Percentiles rank a stretch among this genome's conserved stretches.
These are phyloP conservation scores for Geosmithia morbida DNA, from an alignment of 2,329 filamentous ascomycete species.

Conservation along the genomic window DNA sequence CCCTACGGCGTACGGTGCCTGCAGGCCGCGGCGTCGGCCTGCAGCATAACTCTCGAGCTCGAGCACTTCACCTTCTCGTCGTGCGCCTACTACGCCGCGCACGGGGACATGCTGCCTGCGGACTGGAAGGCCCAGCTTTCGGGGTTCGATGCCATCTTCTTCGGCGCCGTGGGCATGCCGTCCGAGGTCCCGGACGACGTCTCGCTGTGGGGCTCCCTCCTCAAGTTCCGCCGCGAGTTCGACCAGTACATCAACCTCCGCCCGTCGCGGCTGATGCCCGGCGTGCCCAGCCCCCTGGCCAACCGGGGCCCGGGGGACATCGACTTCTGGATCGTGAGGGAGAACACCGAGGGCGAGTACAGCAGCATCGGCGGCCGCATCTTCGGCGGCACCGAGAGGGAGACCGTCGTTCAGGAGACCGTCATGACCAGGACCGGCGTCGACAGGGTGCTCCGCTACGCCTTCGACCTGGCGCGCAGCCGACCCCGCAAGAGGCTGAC, in stretches of 20 bases:
- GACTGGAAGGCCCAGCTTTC: constrained; percentile 37
- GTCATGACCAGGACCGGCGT: constrained; percentile 49
- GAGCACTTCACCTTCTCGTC: constrained; percentile 52
- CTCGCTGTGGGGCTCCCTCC: constrained; percentile 50
- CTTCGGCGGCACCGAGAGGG: constrained; percentile 43
- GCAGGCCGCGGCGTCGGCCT: constrained; percentile 30
- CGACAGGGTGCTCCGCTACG: constrained; percentile 47
- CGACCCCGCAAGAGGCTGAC: constrained; percentile 46
- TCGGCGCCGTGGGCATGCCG: constrained; percentile 48
- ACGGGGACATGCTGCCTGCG: constrained; percentile 25
- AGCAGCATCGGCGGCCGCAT: constrained; percentile 49
- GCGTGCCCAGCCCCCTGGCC: constrained; percentile 41
- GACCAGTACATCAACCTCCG: constrained; percentile 58
- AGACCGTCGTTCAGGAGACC: constrained; percentile 45
- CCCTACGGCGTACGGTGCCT: constrained; percentile 46
- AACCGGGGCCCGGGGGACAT: constrained; percentile 40
- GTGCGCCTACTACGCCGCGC: constrained; percentile 38
- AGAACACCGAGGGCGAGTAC: constrained; percentile 56
- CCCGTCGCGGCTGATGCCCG: constrained; percentile 46
- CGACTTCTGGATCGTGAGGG: constrained; percentile 52
- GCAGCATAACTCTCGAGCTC: constrained; percentile 40
- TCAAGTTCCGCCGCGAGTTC: constrained; percentile 52
- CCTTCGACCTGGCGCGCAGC: constrained; percentile 45
- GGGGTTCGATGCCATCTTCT: constrained; percentile 51
- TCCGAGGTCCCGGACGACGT: constrained; percentile 48